Base-by-base conservation (phyloP, 2,329 filamentous ascomycete genomes). In the Fusarium anthophilum region DNA sequence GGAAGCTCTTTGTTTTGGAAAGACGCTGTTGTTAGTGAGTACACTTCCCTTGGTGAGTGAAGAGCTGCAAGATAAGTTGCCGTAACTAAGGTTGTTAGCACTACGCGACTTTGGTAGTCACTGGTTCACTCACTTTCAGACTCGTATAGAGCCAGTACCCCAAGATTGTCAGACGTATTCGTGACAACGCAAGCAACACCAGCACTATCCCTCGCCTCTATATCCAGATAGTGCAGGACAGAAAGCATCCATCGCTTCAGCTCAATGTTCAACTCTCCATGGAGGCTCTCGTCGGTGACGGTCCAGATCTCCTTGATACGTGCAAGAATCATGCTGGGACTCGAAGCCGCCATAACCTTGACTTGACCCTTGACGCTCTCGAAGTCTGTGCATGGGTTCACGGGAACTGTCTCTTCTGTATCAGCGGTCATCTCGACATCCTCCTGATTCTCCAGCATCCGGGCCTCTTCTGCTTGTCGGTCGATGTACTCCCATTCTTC, bases 211-310 rank as follows among this genome's bases (percentile, higher is more conserved):
- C 54, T 62, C 6, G 67, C 63, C 2, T 78, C 73, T 38, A 84
- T 83, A 43, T 84, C 85, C 76, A 85, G 83, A 71, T 82, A 83
- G 69, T 86, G 85, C 59, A 93, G 81, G 3, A 86, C 86, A 35
- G 87, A 90, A 39, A 91, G 83, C 82, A 94, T 87, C 90, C 90
- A 91, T 30, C 71, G 70, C 75, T 90, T 89, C 77, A 89, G 88
- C 70, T 89, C 87, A 54, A 89, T 82, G 65, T 88, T 87, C 8
- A 88, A 76, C 57, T 75, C 70, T 4, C 48, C 37, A 4, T 70
- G 63, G 4, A 69, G 57, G 6, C 63, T 72, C 22, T 69, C 54
- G 18, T 74, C 72, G 2, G 62, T 66, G 5, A 67, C 63, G 26
- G 39, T 66, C 76, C 71, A 77, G 12, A 78, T 66, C 24, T 72